These are phyloP conservation scores for Cladorrhinum samala DNA, from an alignment of 495 filamentous ascomycete genomes.

Conservation along the genomic window DNA sequence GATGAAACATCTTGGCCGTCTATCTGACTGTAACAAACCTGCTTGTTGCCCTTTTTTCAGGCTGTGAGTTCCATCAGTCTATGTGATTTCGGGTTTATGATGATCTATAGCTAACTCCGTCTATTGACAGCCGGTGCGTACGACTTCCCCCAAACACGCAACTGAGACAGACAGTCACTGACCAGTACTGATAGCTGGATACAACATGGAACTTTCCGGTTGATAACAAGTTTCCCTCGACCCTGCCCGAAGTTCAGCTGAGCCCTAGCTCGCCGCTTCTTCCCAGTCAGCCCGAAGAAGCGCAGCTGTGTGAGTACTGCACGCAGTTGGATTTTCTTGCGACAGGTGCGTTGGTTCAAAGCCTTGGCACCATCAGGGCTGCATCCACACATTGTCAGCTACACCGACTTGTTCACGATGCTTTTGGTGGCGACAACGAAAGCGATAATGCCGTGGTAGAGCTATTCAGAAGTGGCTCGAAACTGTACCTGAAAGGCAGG, in stretches of 20 bases:
- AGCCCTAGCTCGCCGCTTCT: not conserved
- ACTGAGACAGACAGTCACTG: too few relatives aligned
- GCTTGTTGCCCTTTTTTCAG: too few relatives aligned
- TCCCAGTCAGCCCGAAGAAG: not conserved
- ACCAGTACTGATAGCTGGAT: too few relatives aligned
- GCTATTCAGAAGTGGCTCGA: not conserved
- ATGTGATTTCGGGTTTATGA: too few relatives aligned
- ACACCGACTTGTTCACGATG: not conserved
- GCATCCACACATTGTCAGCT: not conserved
- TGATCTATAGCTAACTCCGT: too few relatives aligned
- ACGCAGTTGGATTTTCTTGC: not conserved
- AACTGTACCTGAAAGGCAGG: not conserved
- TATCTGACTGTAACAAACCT: too few relatives aligned
- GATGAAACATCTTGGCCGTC: too few relatives aligned
- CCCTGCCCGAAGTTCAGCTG: not conserved
- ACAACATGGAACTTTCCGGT: not conserved
- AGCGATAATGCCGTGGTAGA: not conserved
- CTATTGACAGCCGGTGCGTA: too few relatives aligned
- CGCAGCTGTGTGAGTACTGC: not conserved
- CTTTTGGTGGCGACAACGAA: not conserved
- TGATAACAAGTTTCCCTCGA: not conserved
- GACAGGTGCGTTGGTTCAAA: not conserved
- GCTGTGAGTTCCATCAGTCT: too few relatives aligned
- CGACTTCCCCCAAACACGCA: too few relatives aligned
- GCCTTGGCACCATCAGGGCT: not conserved